Base-by-base conservation (phyloP, 192 early-diverging fungal species). In the Coemansia sp. region DNA sequence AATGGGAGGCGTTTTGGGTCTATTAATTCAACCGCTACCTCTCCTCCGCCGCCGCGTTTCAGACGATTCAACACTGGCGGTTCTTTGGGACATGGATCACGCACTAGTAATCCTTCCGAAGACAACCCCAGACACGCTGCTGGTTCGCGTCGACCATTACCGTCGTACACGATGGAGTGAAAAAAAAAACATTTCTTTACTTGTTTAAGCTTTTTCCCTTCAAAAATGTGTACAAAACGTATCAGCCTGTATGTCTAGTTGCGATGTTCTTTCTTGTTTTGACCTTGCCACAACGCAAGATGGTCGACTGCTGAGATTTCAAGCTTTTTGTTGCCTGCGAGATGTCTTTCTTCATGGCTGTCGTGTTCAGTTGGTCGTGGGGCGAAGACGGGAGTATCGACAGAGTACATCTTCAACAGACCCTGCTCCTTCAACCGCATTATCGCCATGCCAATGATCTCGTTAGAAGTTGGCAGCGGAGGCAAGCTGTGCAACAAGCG, bases 391-490 rank as follows among this genome's bases (percentile, higher is more conserved):
- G 76, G 71, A 0, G 53, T 69, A 36, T 67, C 76, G 2, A 78
- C 62, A 43, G 76, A 78, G 71, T 72, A 78, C 67, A 69, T 69
- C 36, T 67, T 66, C 24, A 78, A 62, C 18, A 66, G 36, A 4
- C 67, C 67, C 3, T 64, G 48, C 56, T 73, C 76, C 64, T 73
- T 73, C 33, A 73, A 63, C 0, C 71, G 66, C 76, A 73, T 78
- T 33, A 78, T 72, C 8, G 67, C 70, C 65, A 78, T 66, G 24
- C 56, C 64, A 20, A 78, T 66, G 5, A 66, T 66, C 20, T 72
- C 71, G 10, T 58, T 49, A 5, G 67, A 66, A 0, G 46, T 52
- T 16, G 76, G 76, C 46, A 48, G 39, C 16, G 30, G 45, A 14
- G 43, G 36, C n/a, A 78, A 35, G 23, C 72, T 36, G 14, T 45